phyloP scores from a whole-genome alignment of 2,329 filamentous ascomycete genomes.

The Macrophomina tecta region DNA sequence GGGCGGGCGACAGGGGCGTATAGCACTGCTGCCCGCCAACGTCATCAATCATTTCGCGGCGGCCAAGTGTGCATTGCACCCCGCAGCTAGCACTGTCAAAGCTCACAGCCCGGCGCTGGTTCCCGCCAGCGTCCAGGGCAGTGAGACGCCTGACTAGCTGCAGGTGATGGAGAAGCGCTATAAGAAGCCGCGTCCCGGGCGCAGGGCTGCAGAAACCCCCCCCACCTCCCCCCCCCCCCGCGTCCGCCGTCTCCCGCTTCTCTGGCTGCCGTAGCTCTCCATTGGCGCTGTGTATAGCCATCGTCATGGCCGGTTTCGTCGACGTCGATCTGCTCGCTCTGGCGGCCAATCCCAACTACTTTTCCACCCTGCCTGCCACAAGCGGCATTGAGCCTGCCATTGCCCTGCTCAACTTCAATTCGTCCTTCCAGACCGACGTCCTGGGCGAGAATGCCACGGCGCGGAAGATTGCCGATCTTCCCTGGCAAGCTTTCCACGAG shows the following conservation, averaged over 20 bases:
- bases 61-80: not conserved
- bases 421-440: slow-evolving; percentile 39
- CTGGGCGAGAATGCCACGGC: slow-evolving; percentile 42
- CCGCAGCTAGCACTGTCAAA: not conserved
- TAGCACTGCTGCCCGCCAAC: not conserved
- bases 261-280: not conserved
- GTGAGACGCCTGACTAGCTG: not conserved
- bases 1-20: not conserved
- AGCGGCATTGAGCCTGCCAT: slow-evolving; percentile 44
- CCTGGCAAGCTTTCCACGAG: slow-evolving; percentile 49
- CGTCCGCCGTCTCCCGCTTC: not conserved
- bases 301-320: slow-evolving; percentile 29
- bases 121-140: not conserved
- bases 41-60: slow-evolving; percentile 3
- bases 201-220: not conserved
- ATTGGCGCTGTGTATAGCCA: slow-evolving; percentile 16
- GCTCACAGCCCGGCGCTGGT: not conserved
- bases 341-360: slow-evolving; percentile 41
- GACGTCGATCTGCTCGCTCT: slow-evolving; percentile 41
- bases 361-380: slow-evolving; percentile 37
- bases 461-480: slow-evolving; percentile 40
- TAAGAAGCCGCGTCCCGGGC: slow-evolving; percentile 17
- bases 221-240: not conserved
- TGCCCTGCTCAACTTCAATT: slow-evolving; percentile 45
- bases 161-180: slow-evolving; percentile 11